A percentile compares a stretch with the other conserved stretches of the same genome.
These are phyloP conservation scores for Nematocida sp. DNA, from an alignment of 371 early-diverging fungal species.

Conservation along the genomic window DNA sequence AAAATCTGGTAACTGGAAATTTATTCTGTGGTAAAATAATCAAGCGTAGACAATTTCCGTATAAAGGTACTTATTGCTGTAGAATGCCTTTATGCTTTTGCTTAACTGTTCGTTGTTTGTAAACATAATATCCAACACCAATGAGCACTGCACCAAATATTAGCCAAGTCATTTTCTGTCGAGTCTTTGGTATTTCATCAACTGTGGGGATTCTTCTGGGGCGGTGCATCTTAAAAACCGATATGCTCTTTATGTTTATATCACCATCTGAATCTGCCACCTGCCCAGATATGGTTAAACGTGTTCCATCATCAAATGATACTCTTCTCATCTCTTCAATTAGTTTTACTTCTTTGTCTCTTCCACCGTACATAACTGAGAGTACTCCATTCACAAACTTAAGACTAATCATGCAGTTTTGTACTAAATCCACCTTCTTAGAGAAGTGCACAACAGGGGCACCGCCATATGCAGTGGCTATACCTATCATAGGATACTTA, in stretches of 20 bases:
- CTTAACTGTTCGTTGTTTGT: constrained; percentile 11
- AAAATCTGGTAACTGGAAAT: too few species aligned
- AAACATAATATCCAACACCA: constrained; percentile 25
- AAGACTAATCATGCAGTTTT: background rate
- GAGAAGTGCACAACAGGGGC: constrained; percentile 1
- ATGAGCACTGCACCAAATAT: background rate
- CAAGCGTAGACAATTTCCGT: too few species aligned
- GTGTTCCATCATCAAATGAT: background rate
- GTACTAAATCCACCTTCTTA: background rate
- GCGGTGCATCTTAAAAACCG: background rate
- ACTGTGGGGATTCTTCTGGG: background rate
- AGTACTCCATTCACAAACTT: background rate
- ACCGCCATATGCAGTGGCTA: constrained; percentile 7
- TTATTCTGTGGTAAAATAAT: too few species aligned
- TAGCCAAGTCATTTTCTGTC: constrained; percentile 10
- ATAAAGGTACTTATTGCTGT: background rate
- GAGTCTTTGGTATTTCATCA: constrained; percentile 22
- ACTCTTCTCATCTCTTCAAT: background rate
- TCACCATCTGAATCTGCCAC: background rate
- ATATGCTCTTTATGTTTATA: constrained; percentile 4
- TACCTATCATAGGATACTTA: background rate
- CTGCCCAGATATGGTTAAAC: constrained; percentile 3
- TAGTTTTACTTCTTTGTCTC: background rate
- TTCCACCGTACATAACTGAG: constrained; percentile 2
- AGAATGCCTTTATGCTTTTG: constrained; percentile 17